Conservation (phyloP, 257 asterid genomes). For the Solanum ahanhuiri region DNA sequence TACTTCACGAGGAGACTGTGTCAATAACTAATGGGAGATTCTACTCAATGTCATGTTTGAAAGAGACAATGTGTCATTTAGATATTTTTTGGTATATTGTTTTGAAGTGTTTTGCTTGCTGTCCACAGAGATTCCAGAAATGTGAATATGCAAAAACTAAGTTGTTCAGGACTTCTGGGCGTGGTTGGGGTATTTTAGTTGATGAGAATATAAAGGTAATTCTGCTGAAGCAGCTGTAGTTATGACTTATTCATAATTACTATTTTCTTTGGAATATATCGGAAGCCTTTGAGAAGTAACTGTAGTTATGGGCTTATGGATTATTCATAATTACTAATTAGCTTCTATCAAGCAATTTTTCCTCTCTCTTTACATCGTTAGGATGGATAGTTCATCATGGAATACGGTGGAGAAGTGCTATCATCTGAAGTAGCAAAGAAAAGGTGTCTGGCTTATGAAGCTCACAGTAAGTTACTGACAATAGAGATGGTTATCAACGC, state of each 20-base stretch:
- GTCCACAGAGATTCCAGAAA: conserved; percentile 18
- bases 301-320: not conserved
- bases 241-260: not conserved
- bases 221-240: not conserved
- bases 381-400: conserved; percentile 84
- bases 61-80: not conserved
- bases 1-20: not conserved
- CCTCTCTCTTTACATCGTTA: conserved; percentile 19
- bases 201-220: conserved; percentile 22
- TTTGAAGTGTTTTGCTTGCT: conserved; percentile 2
- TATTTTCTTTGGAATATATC: not conserved
- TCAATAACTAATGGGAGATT: not conserved
- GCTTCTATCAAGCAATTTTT: not conserved
- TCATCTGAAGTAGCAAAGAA: conserved; percentile 58
- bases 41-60: not conserved
- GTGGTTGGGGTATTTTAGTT: conserved; percentile 86
- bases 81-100: not conserved
- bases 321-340: not conserved
- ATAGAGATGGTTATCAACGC: not conserved
- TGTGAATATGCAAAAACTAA: conserved; percentile 59
- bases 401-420: conserved; percentile 86
- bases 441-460: conserved; percentile 64
- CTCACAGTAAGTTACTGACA: conserved; percentile 29
- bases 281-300: not conserved
- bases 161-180: conserved; percentile 77